Evolutionary conservation across 2,329 filamentous ascomycete species (phyloP).

Genomic region (Bipolaris cookei): DNA sequence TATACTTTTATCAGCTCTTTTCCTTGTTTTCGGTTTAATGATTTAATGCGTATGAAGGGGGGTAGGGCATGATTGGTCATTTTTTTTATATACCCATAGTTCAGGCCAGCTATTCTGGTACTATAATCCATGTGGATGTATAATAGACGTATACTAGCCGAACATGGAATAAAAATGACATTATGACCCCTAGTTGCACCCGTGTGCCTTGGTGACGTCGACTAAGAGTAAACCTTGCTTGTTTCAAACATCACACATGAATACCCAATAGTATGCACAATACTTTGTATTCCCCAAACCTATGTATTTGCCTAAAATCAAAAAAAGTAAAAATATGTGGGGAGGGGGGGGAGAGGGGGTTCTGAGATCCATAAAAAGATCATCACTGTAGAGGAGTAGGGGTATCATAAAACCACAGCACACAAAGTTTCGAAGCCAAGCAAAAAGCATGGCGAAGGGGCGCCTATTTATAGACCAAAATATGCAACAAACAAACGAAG

Average conservation of each 20-base stretch:
- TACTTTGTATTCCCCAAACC: neutral
- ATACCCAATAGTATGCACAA: neutral
- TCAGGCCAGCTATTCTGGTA: neutral
- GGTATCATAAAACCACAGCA: conserved; percentile 7
- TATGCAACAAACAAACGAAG: neutral
- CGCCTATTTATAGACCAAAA: neutral
- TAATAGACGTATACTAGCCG: neutral
- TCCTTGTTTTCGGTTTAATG: neutral
- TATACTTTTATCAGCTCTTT: neutral
- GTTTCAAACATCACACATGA: neutral
- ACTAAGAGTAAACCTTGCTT: neutral
- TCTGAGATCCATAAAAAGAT: neutral
- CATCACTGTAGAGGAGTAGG: neutral
- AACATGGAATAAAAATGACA: neutral
- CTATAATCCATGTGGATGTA: neutral
- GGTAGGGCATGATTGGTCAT: neutral
- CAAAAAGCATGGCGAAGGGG: neutral
- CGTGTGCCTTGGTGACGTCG: neutral
- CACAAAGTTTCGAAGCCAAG: neutral
- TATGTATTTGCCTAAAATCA: neutral
- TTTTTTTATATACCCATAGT: conserved; percentile 11
- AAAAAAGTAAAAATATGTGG: neutral
- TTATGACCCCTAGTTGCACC: neutral
- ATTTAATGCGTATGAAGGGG: neutral
- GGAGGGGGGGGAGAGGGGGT: neutral